Percentiles rank a stretch among this genome's conserved stretches.
Conservation (phyloP, 208 protist genomes). For the Wallacemonas rigidus region DNA sequence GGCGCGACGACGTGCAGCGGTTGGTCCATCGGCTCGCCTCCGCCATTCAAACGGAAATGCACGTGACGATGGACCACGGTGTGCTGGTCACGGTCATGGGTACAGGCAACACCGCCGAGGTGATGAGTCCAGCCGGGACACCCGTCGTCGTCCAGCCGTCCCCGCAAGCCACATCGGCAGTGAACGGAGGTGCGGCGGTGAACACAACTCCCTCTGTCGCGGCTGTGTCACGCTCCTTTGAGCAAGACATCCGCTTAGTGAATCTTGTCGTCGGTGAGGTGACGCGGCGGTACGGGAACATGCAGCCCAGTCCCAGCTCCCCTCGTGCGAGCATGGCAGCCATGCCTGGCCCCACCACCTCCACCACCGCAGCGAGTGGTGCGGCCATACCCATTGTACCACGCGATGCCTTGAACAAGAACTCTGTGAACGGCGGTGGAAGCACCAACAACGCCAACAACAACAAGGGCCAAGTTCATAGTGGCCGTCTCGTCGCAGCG, state of each 20-base stretch:
- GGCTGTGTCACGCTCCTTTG: conserved; percentile 28
- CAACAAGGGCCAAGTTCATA: neutral
- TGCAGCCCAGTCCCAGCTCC: conserved; percentile 25
- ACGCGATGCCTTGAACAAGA: too few species aligned
- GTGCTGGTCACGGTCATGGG: conserved; percentile 16
- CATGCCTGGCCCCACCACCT: neutral
- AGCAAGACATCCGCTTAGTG: conserved; percentile 46
- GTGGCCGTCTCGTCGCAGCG: neutral
- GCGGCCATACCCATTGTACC: too few species aligned
- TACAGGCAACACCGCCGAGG: neutral
- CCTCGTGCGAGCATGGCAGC: neutral
- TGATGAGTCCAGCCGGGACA: neutral
- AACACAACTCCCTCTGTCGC: conserved; percentile 6
- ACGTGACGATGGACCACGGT: conserved; percentile 20
- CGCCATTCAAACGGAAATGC: conserved; percentile 38
- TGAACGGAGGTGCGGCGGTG: neutral
- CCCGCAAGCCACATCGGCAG: too few species aligned
- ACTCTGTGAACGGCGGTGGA: neutral
- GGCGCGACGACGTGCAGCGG: conserved; percentile 40
- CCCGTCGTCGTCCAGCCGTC: neutral
- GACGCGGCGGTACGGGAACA: conserved; percentile 32
- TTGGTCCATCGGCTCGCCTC: conserved; percentile 54
- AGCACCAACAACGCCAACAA: neutral
- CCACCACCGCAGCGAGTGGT: neutral
- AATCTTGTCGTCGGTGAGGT: conserved; percentile 40